Conservation (phyloP, 2,329 filamentous ascomycete genomes). For the Xylariales sp. region DNA sequence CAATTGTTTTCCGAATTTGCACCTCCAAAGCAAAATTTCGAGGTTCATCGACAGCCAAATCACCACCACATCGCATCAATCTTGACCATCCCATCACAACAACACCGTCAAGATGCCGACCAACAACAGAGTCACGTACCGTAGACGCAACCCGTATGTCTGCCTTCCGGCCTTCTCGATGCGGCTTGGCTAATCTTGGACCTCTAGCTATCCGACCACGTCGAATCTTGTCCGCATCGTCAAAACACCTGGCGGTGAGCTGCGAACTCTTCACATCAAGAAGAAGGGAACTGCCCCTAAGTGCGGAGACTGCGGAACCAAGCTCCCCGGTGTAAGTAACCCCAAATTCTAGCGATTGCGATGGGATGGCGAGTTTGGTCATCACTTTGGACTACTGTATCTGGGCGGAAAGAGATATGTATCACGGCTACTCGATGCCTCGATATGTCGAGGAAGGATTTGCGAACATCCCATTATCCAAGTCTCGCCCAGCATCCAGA, state of each 20-base stretch:
- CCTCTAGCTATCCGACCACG: conserved; percentile 85
- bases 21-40: conserved; percentile 21
- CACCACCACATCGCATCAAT: conserved; percentile 11
- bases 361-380: too few relatives aligned
- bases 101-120: conserved; percentile 50
- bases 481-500: too few relatives aligned
- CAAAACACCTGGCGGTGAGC: conserved; percentile 94
- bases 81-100: conserved; percentile 10
- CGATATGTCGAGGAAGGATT: too few relatives aligned
- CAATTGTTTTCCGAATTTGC: conserved; percentile 8
- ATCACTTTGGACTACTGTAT: too few relatives aligned
- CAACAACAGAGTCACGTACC: conserved; percentile 61
- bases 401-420: too few relatives aligned
- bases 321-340: conserved; percentile 98
- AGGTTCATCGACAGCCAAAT: conserved; percentile 16
- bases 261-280: conserved; percentile 98
- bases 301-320: conserved; percentile 98
- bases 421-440: too few relatives aligned
- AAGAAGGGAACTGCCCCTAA: conserved; percentile 98
- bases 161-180: conserved; percentile 6
- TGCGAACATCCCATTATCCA: too few relatives aligned
- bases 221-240: conserved; percentile 95
- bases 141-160: conserved; percentile 76
- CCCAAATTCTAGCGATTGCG: too few relatives aligned
- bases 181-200: conserved; percentile 6